A percentile compares a stretch with the other conserved stretches of the same genome.
These are phyloP conservation scores for Sporothrix schenckii DNA, from an alignment of 2,329 filamentous ascomycete genomes.

Conservation along the genomic window DNA sequence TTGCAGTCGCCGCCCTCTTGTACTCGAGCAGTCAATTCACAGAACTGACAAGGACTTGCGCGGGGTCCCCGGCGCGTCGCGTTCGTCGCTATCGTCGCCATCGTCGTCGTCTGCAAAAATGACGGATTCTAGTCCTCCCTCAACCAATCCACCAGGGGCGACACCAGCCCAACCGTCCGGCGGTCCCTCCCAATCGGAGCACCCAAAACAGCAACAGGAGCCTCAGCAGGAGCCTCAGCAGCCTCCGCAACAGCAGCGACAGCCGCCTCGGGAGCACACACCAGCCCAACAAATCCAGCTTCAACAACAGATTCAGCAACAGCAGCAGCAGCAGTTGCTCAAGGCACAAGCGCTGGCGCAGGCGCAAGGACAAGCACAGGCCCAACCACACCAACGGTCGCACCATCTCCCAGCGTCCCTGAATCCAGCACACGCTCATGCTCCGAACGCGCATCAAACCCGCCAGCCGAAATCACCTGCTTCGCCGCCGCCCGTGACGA, in stretches of 20 bases:
- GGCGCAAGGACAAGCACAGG: conserved; percentile 31
- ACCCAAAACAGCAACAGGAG: neutral
- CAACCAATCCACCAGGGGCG: neutral
- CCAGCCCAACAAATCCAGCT: neutral
- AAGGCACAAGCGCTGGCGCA: neutral
- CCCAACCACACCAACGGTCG: conserved; percentile 5
- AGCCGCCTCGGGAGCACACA: neutral
- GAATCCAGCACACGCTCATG: conserved; percentile 26
- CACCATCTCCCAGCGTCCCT: conserved; percentile 18
- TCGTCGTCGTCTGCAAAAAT: neutral
- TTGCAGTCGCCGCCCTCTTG: neutral
- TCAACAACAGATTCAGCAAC: neutral
- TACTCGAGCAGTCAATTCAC: neutral
- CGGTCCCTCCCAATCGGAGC: conserved; percentile 4
- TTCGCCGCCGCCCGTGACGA: conserved; percentile 41
- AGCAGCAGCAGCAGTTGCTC: neutral
- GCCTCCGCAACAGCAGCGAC: neutral
- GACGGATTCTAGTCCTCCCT: conserved; percentile 1
- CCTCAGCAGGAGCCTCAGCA: conserved; percentile 9
- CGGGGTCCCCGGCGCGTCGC: neutral
- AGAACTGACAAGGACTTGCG: neutral
- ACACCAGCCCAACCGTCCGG: neutral
- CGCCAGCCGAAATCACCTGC: conserved; percentile 25
- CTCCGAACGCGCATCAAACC: conserved; percentile 29
- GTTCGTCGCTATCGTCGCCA: conserved; percentile 8